Conservation (phyloP, 106 monocot species). For the Dioscorea alata region DNA sequence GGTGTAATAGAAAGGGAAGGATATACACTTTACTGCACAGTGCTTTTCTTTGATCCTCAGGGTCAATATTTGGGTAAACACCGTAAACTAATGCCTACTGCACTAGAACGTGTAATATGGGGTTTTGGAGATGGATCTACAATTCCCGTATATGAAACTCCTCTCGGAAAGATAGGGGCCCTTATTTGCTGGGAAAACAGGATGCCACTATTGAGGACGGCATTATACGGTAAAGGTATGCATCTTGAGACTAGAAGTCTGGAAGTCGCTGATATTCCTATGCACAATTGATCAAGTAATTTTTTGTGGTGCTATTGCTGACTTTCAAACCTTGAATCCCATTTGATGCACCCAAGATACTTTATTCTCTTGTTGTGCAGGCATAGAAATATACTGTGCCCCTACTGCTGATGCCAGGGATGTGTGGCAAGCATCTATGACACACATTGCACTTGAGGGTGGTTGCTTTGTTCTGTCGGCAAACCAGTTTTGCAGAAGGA, state of each 20-base stretch:
- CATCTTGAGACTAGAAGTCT: no score
- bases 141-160: conserved; percentile 88
- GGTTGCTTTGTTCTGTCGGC: conserved; percentile 81
- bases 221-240: conserved; percentile 93
- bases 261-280: no score
- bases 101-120: conserved; percentile 89
- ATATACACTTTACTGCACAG: conserved; percentile 90
- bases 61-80: conserved; percentile 89
- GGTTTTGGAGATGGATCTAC: conserved; percentile 99
- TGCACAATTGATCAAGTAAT: no score
- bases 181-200: conserved; percentile 99
- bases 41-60: conserved; percentile 85
- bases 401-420: conserved; percentile 89
- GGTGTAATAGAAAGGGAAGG: conserved; percentile 91
- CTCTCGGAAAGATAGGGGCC: conserved; percentile 84
- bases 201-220: conserved; percentile 92
- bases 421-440: conserved; percentile 94
- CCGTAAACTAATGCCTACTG: conserved; percentile 93
- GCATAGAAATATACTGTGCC: conserved; percentile 85
- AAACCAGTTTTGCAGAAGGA: conserved; percentile 95
- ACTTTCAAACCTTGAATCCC: no score
- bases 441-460: conserved; percentile 91
- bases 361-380: conserved; percentile 17
- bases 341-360: no score
- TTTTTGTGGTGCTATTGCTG: no score